A percentile compares a stretch with the other conserved stretches of the same genome.
phyloP scores from a whole-genome alignment of 805 yeast genomes.

The Kazachstania taianensis region DNA sequence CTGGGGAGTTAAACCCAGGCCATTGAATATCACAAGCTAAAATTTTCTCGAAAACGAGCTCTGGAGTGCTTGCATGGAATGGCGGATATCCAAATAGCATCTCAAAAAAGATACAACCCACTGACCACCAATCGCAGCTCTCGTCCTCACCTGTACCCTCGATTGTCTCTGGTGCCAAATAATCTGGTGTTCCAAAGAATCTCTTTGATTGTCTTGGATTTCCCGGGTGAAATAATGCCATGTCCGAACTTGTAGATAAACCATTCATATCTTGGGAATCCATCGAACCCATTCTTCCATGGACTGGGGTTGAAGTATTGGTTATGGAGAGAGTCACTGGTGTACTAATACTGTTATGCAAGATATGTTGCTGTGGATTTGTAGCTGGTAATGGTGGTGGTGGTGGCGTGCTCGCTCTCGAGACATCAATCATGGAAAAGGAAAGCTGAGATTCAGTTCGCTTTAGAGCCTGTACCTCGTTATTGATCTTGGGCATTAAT shows the following conservation, averaged over 20 bases:
- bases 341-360: not conserved
- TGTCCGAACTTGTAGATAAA: conserved; percentile 24
- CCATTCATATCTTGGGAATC: not conserved
- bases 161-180: conserved; percentile 93
- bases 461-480: conserved; percentile 11
- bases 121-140: conserved; percentile 80
- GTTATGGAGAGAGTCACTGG: not conserved
- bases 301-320: not conserved
- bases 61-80: conserved; percentile 74
- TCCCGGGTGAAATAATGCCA: conserved; percentile 69
- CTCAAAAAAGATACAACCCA: conserved; percentile 92
- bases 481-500: conserved; percentile 2
- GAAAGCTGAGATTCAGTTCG: conserved; percentile 26
- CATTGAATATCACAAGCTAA: conserved; percentile 66
- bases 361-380: not conserved
- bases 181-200: conserved; percentile 97
- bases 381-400: conserved; percentile 18
- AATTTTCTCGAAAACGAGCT: conserved; percentile 73
- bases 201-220: conserved; percentile 42
- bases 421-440: conserved; percentile 19
- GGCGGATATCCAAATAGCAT: conserved; percentile 91
- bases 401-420: conserved; percentile 25
- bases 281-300: not conserved
- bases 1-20: conserved; percentile 55
- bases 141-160: conserved; percentile 74